Evolutionary conservation across 2,329 filamentous ascomycete genomes (phyloP), one percentile per base, ranked within the genome.

Genomic region (Aspergillus pseudonomiae): DNA sequence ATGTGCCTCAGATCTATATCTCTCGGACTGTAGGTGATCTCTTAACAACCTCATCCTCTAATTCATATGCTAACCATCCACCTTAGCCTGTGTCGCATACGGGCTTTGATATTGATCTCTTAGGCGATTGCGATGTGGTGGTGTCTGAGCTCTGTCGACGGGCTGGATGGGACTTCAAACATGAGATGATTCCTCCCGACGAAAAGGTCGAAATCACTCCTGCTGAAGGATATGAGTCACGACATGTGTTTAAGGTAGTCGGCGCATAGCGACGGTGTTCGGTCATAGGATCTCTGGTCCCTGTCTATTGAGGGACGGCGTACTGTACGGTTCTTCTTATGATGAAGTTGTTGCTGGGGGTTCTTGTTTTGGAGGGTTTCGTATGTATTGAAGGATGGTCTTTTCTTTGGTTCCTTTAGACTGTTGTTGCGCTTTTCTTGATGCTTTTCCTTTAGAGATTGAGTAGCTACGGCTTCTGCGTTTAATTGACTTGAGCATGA

Each of bases 61-160:
- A 10, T 16, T 21, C 41, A 32, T 2, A 24, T 53, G 34, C 65
- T 74, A 32, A 73, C 46, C 21, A 28, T 32, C 2, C 30, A 43
- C 0, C 34, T 7, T 64, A 89, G 81, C 90, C 93, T 3, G 92
- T 97, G 61, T 85, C 84, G 41, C 94, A 98, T 78, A 91, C 96
- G 75, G 93, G 96, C 75, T 98, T 99, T 71, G 95, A 99, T 78
- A 93, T 99, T 69, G 94, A 97, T 75, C 85, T 99, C 61, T 84
- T 98, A n/a, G 95, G 95, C 41, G 93, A 97, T 75, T 97, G 94
- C 78, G 95, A 99, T 74, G 86, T 93, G 46, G 89, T 98, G 10
- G 91, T 98, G 16, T 86, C 90, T 0, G 94, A 98, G 80, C 85
- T 99, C 59, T 94, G 92, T 74, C 86, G 89, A 52, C 87, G 92